phyloP scores from a whole-genome alignment of 257 asterid genomes.

The Misopates orontium region DNA sequence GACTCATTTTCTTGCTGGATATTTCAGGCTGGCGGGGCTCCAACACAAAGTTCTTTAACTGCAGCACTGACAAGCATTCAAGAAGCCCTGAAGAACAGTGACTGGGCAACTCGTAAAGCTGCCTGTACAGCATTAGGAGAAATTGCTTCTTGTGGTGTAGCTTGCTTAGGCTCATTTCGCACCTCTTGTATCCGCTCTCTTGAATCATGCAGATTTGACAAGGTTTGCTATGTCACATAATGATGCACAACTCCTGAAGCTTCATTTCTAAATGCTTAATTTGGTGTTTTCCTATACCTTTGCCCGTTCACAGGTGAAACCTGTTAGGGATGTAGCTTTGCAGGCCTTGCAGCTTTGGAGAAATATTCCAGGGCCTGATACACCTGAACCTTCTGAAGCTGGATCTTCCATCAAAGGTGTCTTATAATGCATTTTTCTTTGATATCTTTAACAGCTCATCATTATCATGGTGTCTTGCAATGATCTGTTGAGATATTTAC shows the following conservation, averaged over 20 bases:
- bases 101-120: slow-evolving; percentile 93
- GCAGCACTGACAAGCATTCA: slow-evolving; percentile 81
- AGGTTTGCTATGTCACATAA: slow-evolving; percentile 48
- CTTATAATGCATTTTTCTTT: slow-evolving; percentile 21
- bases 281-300: slow-evolving; percentile 20
- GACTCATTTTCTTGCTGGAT: slow-evolving; percentile 24
- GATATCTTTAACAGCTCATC: slow-evolving; percentile 16
- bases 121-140: slow-evolving; percentile 83
- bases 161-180: slow-evolving; percentile 64
- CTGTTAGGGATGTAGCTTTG: slow-evolving; percentile 85
- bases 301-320: slow-evolving; percentile 65
- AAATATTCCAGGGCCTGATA: slow-evolving; percentile 64
- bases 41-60: slow-evolving; percentile 53
- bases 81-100: slow-evolving; percentile 76
- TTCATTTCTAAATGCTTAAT: slow-evolving; percentile 31
- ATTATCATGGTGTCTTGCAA: slow-evolving; percentile 11
- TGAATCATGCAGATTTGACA: slow-evolving; percentile 95
- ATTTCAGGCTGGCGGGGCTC: slow-evolving; percentile 91
- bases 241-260: slow-evolving; percentile 17
- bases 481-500: slow-evolving; percentile 7
- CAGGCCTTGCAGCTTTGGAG: slow-evolving; percentile 91
- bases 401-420: slow-evolving; percentile 87
- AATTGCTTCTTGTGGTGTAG: slow-evolving; percentile 79
- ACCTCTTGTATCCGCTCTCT: slow-evolving; percentile 66
- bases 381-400: slow-evolving; percentile 89